Conservation (phyloP, 495 filamentous ascomycete genomes). For the Lophium mytilinum region DNA sequence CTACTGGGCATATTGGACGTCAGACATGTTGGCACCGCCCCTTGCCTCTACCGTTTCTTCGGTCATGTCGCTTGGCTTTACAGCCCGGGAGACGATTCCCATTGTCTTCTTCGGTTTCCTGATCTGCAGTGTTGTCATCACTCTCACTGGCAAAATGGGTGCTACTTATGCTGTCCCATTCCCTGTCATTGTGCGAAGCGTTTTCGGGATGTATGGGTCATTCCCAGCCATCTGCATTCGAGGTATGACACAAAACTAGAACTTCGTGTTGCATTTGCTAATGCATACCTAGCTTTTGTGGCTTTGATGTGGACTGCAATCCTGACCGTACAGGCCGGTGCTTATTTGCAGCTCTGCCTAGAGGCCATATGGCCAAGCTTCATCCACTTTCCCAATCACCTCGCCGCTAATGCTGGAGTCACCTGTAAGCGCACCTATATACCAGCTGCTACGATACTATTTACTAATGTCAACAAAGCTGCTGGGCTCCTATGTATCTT, state of each 20-base stretch:
- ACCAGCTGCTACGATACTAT: not conserved
- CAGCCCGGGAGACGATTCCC: slow-evolving; percentile 40
- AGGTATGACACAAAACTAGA: slow-evolving; percentile 10
- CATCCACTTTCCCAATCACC: slow-evolving; percentile 43
- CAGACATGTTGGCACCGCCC: slow-evolving; percentile 38
- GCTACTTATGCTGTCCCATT: slow-evolving; percentile 87
- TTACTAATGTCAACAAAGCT: slow-evolving; percentile 16
- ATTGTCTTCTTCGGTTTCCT: slow-evolving; percentile 41
- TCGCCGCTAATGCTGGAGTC: slow-evolving; percentile 38
- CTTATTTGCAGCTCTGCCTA: slow-evolving; percentile 38
- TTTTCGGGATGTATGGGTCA: slow-evolving; percentile 81
- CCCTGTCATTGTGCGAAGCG: slow-evolving; percentile 65
- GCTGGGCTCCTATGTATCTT: slow-evolving; percentile 43
- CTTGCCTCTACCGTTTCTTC: slow-evolving; percentile 35
- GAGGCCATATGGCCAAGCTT: slow-evolving; percentile 68
- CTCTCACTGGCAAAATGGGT: slow-evolving; percentile 48
- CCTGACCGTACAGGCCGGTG: slow-evolving; percentile 41
- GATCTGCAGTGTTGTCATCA: slow-evolving; percentile 39
- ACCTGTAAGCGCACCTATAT: slow-evolving; percentile 28
- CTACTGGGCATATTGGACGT: slow-evolving; percentile 39
- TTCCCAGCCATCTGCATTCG: slow-evolving; percentile 42
- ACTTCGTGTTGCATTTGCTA: slow-evolving; percentile 19
- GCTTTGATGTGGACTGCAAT: slow-evolving; percentile 45
- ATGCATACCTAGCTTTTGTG: slow-evolving; percentile 35
- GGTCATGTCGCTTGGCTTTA: slow-evolving; percentile 43